phyloP scores from a whole-genome alignment of 352 stramenopile genomes.

The Stramenopiles sp. region DNA sequence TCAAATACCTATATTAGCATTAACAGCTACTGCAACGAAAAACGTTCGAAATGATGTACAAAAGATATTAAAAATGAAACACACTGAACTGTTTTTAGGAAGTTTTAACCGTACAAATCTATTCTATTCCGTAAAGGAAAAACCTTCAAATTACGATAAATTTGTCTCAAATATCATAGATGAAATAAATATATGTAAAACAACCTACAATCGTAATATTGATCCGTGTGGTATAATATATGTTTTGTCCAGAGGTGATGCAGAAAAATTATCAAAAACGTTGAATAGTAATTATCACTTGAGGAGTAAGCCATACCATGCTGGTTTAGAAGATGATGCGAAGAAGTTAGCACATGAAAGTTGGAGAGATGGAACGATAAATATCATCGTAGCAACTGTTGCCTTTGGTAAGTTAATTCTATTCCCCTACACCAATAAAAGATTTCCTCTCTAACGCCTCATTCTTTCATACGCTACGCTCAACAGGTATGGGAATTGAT shows the following conservation, averaged over 20 bases:
- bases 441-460: no score
- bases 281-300: constrained; percentile 41
- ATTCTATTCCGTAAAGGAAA: constrained; percentile 49
- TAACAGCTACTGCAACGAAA: constrained; percentile 59
- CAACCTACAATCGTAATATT: constrained; percentile 15
- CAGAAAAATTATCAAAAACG: constrained; percentile 49
- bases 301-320: constrained; percentile 62
- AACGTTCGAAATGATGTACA: constrained; percentile 46
- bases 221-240: constrained; percentile 65
- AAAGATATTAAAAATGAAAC: constrained; percentile 38
- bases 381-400: constrained; percentile 76
- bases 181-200: constrained; percentile 37
- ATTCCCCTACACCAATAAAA: no score
- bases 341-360: constrained; percentile 32
- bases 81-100: constrained; percentile 56
- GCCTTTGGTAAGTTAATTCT: no score
- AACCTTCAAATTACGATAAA: constrained; percentile 23
- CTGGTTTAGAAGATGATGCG: constrained; percentile 24
- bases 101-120: constrained; percentile 71
- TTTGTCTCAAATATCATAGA: constrained; percentile 37
- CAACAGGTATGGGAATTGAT: constrained; percentile 76
- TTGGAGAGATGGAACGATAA: constrained; percentile 38
- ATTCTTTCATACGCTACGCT: no score
- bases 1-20: constrained; percentile 53
- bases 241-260: constrained; percentile 67